Evolutionary conservation across 768 basidiomycete species (phyloP), one percentile per base, ranked within the genome.

Genomic region (Mycena galopus): DNA sequence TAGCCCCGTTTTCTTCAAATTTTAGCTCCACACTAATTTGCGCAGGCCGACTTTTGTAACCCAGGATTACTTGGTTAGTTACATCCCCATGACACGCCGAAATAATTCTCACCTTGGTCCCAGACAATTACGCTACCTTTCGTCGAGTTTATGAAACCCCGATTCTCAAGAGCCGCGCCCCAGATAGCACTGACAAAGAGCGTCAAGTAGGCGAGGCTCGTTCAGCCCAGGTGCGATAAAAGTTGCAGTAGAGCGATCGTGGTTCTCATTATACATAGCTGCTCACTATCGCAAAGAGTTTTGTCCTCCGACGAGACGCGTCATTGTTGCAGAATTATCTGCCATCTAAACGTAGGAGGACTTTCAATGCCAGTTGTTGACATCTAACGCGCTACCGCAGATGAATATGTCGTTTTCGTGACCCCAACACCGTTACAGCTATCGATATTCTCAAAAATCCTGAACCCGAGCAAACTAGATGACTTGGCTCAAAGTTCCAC

Each of bases 391-490:
- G 21, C 16, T 58, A 32, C 65, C 29, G 10, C 73, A 99, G 97
- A 94, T 78, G 98, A 99, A 90, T 98, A 97, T 79, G 94, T 97
- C n/a, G 92, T 99, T n/a, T 99, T 99, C 80, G 87, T 98, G 33
- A 91, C 92, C 7, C 97, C 98, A 0, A 96, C 96, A 0, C 59
- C 82, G n/a, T 83, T 98, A 21, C 97, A 99, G 76, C 81, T 94
- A 8, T 85, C 89, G 16, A 92, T 99, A 77, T 96, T 96, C 77
- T 83, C 86, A 12, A 90, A 87, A 51, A 91, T 98, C 14, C 88
- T 99, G 9, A 86, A 90, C 32, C 91, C 92, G 0, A 90, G 91
- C 61, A 90, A 90, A 69, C 81, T 96, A 30, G 90, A 92, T 71
- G 87, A 88, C 59, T 83, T 97, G 8, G 88, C 93, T 30, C 87